A percentile compares a stretch with the other conserved stretches of the same genome.
phyloP scores from a whole-genome alignment of 257 asterid genomes.

The Cynanchum wilfordii region DNA sequence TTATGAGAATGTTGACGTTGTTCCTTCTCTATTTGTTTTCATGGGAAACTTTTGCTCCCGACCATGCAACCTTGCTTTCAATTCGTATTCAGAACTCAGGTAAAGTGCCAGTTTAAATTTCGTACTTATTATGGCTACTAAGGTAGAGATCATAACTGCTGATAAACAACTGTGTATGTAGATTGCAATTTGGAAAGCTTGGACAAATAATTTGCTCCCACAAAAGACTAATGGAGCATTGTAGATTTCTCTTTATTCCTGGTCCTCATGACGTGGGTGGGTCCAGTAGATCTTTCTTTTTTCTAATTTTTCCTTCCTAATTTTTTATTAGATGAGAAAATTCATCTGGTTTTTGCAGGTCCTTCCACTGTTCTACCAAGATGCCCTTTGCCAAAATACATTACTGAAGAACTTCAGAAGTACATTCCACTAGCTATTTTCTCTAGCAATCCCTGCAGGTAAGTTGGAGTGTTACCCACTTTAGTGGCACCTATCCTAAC shows the following conservation, averaged over 20 bases:
- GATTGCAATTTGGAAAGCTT: slow-evolving; percentile 81
- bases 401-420: slow-evolving; percentile 73
- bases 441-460: slow-evolving; percentile 97
- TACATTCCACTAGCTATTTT: slow-evolving; percentile 70
- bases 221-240: slow-evolving; percentile 61
- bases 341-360: slow-evolving; percentile 38
- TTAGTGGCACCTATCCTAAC: neutral
- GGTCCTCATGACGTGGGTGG: slow-evolving; percentile 96
- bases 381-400: slow-evolving; percentile 71
- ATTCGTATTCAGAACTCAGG: slow-evolving; percentile 78
- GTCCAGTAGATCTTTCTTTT: slow-evolving; percentile 25
- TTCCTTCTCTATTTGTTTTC: slow-evolving; percentile 89
- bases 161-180: slow-evolving; percentile 26
- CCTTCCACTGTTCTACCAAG: slow-evolving; percentile 89
- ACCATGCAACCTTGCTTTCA: slow-evolving; percentile 88
- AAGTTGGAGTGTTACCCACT: slow-evolving; percentile 6
- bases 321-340: neutral
- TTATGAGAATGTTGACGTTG: slow-evolving; percentile 66
- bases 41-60: slow-evolving; percentile 97
- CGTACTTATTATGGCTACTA: slow-evolving; percentile 18
- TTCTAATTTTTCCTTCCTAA: neutral
- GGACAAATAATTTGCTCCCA: slow-evolving; percentile 80
- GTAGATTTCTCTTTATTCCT: slow-evolving; percentile 86
- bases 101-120: slow-evolving; percentile 24
- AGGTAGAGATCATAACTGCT: slow-evolving; percentile 15